Conservation (phyloP, 2,329 filamentous ascomycete genomes). For the Nemania diffusa region DNA sequence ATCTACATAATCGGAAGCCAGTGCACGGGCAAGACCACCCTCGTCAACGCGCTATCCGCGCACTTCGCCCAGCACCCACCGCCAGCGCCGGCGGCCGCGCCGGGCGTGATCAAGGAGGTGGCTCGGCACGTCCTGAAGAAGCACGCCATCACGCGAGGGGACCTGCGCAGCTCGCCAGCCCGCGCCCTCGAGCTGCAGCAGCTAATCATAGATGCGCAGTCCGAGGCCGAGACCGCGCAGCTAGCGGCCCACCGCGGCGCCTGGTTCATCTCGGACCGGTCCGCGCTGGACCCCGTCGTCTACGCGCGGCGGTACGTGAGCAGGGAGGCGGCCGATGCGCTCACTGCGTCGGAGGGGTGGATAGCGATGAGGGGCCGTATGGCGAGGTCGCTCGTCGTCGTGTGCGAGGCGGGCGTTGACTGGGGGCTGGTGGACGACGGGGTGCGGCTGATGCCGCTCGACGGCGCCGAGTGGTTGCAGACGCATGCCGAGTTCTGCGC, state of each 20-base stretch:
- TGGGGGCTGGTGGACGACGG: slow-evolving; percentile 28
- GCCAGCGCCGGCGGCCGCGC: not conserved
- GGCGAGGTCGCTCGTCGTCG: slow-evolving; percentile 19
- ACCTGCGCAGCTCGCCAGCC: slow-evolving; percentile 36
- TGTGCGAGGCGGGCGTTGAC: slow-evolving; percentile 26
- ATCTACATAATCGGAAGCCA: slow-evolving; percentile 33
- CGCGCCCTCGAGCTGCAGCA: slow-evolving; percentile 11
- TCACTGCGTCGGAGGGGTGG: slow-evolving; percentile 7
- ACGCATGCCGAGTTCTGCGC: slow-evolving; percentile 15
- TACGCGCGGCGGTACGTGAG: slow-evolving; percentile 18
- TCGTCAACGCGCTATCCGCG: slow-evolving; percentile 12
- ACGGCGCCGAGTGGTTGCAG: slow-evolving; percentile 12
- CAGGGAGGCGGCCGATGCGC: slow-evolving; percentile 10
- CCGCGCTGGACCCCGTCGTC: slow-evolving; percentile 22
- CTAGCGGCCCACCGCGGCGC: not conserved
- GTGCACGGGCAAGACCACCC: slow-evolving; percentile 28
- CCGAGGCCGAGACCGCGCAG: slow-evolving; percentile 10
- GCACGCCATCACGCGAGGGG: slow-evolving; percentile 10
- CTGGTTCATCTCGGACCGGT: slow-evolving; percentile 33
- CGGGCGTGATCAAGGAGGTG: slow-evolving; percentile 22
- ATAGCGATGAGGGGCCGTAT: slow-evolving; percentile 12
- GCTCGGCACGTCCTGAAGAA: slow-evolving; percentile 14
- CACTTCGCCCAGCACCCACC: slow-evolving; percentile 5
- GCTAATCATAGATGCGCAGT: slow-evolving; percentile 27
- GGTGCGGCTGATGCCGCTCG: slow-evolving; percentile 25